Evolutionary conservation across 148 eudicot genomes (phyloP).

Genomic region (Vaccinium myrtillus): DNA sequence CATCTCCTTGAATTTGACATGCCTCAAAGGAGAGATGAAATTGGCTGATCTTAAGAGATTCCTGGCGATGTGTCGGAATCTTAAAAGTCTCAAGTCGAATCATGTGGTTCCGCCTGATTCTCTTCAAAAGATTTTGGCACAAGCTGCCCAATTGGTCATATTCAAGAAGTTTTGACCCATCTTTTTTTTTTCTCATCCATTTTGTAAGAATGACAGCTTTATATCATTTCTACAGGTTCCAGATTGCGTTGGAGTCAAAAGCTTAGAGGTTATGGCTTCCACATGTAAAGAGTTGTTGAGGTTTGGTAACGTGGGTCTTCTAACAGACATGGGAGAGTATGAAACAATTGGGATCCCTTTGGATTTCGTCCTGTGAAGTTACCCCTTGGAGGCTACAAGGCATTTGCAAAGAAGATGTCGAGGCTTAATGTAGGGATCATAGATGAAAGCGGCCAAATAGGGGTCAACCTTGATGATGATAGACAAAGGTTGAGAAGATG

Average conservation of each 20-base stretch:
- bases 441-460: constrained; percentile 45
- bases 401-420: constrained; percentile 68
- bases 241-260: constrained; percentile 76
- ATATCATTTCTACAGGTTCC: constrained; percentile 42
- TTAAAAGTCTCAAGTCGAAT: constrained; percentile 53
- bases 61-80: constrained; percentile 59
- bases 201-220: background rate
- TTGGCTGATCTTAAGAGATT: constrained; percentile 66
- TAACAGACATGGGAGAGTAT: constrained; percentile 71
- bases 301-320: constrained; percentile 73
- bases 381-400: constrained; percentile 73
- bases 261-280: constrained; percentile 57
- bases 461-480: constrained; percentile 40
- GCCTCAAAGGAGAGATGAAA: constrained; percentile 74
- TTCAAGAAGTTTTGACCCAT: background rate
- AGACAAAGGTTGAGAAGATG: constrained; percentile 65
- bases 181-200: background rate
- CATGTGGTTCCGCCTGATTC: constrained; percentile 61
- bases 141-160: constrained; percentile 56
- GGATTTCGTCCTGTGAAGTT: constrained; percentile 88
- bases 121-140: constrained; percentile 52
- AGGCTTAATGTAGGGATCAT: constrained; percentile 80
- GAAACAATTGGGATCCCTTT: constrained; percentile 96
- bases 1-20: constrained; percentile 75
- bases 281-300: constrained; percentile 74